Conservation (phyloP, 176 grass and related monocot species). For the Alopecurus myosuroides region DNA sequence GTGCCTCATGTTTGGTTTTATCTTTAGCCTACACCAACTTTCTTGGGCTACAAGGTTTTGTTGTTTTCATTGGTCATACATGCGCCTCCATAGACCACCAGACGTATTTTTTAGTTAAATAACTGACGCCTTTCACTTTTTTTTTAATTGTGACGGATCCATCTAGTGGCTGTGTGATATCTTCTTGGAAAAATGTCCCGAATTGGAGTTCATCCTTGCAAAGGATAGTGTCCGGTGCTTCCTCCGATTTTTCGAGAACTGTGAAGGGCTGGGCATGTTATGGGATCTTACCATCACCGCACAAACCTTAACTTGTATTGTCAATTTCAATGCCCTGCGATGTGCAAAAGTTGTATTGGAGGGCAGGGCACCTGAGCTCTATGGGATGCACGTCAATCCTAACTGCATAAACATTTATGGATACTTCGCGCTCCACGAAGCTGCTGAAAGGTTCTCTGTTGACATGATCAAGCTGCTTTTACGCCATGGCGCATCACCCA, state of each 20-base stretch:
- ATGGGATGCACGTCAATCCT: background rate
- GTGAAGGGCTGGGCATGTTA: background rate
- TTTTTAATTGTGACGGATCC: background rate
- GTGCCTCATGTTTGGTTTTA: background rate
- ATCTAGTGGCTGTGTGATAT: background rate
- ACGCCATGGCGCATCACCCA: constrained; percentile 2
- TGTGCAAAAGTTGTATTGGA: constrained; percentile 9
- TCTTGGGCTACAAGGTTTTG: background rate
- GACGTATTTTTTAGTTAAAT: too few relatives aligned
- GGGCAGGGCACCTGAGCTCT: background rate
- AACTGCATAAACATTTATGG: constrained; percentile 21
- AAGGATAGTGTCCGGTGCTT: background rate
- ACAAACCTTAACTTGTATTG: background rate
- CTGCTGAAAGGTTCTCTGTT: constrained; percentile 27
- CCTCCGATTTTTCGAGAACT: background rate
- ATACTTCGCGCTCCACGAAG: constrained; percentile 17
- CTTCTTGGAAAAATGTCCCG: background rate
- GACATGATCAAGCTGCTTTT: constrained; percentile 34
- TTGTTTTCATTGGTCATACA: background rate
- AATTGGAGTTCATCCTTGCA: background rate
- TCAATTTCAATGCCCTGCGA: background rate
- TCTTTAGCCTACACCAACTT: background rate
- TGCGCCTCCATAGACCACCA: background rate
- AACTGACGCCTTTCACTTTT: background rate
- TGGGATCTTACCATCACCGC: background rate